A percentile compares a stretch with the other conserved stretches of the same genome.
Conservation (phyloP, 2,329 filamentous ascomycete species). For the Trichoderma simmonsii region DNA sequence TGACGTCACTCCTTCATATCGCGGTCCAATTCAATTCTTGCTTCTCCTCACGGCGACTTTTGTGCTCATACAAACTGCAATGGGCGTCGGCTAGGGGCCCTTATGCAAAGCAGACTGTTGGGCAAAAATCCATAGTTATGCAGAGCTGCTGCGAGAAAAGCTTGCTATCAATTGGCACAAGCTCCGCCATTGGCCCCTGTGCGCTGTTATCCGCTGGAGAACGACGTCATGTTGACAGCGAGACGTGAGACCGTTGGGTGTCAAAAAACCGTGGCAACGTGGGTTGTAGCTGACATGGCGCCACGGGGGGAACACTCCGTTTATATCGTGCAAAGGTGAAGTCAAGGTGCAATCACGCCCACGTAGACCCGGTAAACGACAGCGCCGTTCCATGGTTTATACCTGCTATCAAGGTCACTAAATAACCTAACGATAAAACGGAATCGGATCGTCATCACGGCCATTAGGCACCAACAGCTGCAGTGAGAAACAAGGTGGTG, state of each 20-base stretch:
- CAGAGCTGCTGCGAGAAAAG: conserved; percentile 7
- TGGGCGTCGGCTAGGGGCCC: not conserved
- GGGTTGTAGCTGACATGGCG: not conserved
- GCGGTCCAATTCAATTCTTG: not conserved
- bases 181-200: conserved; percentile 9
- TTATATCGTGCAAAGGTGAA: not conserved
- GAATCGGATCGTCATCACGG: not conserved
- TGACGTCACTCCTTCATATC: not conserved
- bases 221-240: conserved; percentile 14
- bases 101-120: conserved; percentile 6
- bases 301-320: not conserved
- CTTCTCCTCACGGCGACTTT: conserved; percentile 8
- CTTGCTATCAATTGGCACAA: conserved; percentile 8
- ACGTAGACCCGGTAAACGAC: not conserved
- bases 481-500: conserved; percentile 6
- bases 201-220: not conserved
- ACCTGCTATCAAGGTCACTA: not conserved
- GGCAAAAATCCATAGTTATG: conserved; percentile 3
- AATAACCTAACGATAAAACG: not conserved
- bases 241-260: not conserved
- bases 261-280: not conserved
- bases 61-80: not conserved
- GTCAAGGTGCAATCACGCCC: not conserved
- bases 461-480: conserved; percentile 11
- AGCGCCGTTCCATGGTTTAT: not conserved